Percentiles rank a stretch among this genome's conserved stretches.
phyloP scores from a whole-genome alignment of 2,329 filamentous ascomycete genomes.

The Sporothrix brunneoviolacea region DNA sequence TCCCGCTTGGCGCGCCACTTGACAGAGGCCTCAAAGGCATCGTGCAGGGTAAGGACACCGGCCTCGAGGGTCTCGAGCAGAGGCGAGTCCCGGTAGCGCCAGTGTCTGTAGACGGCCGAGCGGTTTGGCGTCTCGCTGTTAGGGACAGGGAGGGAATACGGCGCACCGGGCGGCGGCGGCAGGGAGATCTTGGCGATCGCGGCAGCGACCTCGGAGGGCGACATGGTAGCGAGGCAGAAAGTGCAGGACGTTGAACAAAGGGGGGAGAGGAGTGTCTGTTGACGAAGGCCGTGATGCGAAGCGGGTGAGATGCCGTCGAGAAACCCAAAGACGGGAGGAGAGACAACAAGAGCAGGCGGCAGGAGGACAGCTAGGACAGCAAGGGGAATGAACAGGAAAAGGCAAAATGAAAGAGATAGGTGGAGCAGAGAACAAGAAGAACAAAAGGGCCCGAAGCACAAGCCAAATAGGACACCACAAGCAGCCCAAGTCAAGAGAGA shows the following conservation, averaged over 20 bases:
- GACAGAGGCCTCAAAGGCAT: conserved; percentile 67
- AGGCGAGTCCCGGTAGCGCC: conserved; percentile 63
- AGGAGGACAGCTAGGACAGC: too few relatives aligned
- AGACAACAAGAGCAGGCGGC: not conserved
- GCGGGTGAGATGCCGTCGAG: not conserved
- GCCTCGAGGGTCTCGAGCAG: conserved; percentile 69
- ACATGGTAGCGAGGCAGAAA: conserved; percentile 23
- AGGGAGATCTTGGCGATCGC: conserved; percentile 47
- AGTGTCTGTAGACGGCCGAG: conserved; percentile 75
- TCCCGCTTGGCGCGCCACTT: conserved; percentile 57
- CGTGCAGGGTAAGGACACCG: conserved; percentile 63
- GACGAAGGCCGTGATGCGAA: too few relatives aligned
- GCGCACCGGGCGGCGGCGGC: conserved; percentile 64
- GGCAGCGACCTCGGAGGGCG: conserved; percentile 31
- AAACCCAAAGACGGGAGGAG: not conserved
- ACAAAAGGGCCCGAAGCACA: conserved; percentile 6
- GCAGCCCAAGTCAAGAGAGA: not conserved
- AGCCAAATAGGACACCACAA: not conserved
- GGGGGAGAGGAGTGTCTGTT: conserved; percentile 5
- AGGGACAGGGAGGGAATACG: conserved; percentile 72
- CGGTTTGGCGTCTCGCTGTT: conserved; percentile 68
- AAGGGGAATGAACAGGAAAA: not conserved
- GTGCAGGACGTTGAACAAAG: not conserved
- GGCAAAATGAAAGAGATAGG: not conserved
- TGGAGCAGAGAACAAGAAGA: not conserved